Conservation (phyloP, 768 basidiomycete species). For the Amyloporia xantha region DNA sequence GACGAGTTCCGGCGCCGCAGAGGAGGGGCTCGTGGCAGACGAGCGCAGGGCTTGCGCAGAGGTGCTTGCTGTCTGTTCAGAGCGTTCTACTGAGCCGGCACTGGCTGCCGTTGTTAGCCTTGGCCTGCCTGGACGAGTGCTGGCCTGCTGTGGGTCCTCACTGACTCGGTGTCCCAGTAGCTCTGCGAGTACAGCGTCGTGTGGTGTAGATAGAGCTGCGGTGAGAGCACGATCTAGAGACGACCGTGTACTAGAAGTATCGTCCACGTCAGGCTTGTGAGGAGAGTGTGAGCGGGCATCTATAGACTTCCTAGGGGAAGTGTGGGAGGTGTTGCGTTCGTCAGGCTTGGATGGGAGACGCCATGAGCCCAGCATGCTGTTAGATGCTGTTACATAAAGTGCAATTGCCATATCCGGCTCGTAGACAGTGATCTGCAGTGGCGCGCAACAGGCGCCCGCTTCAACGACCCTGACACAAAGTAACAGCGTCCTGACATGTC, state of each 20-base stretch:
- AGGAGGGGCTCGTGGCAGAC: constrained; percentile 14
- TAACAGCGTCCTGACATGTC: no score
- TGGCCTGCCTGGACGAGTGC: constrained; percentile 1
- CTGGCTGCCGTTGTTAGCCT: constrained; percentile 12
- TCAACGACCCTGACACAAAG: no score
- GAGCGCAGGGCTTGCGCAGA: constrained; percentile 10
- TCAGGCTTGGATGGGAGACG: constrained; percentile 1
- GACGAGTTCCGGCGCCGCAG: constrained; percentile 22
- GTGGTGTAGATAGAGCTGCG: constrained; percentile 42
- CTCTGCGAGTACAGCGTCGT: constrained; percentile 56
- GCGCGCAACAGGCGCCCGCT: no score
- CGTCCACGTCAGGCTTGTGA: not conserved
- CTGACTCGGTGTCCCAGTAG: constrained; percentile 28
- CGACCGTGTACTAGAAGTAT: not conserved
- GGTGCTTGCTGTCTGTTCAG: constrained; percentile 12
- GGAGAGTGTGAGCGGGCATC: not conserved
- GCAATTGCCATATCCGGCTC: no score
- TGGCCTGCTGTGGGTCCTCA: not conserved
- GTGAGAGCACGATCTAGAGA: constrained; percentile 17
- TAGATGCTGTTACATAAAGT: not conserved
- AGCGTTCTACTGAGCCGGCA: constrained; percentile 12
- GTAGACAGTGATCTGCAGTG: no score
- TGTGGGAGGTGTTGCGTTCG: not conserved
- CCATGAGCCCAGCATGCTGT: constrained; percentile 4
- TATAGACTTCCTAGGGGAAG: constrained; percentile 4